Evolutionary conservation across 2,329 filamentous ascomycete genomes (phyloP), one percentile per base, ranked within the genome.

Genomic region (Raffaelea ambrosiae): DNA sequence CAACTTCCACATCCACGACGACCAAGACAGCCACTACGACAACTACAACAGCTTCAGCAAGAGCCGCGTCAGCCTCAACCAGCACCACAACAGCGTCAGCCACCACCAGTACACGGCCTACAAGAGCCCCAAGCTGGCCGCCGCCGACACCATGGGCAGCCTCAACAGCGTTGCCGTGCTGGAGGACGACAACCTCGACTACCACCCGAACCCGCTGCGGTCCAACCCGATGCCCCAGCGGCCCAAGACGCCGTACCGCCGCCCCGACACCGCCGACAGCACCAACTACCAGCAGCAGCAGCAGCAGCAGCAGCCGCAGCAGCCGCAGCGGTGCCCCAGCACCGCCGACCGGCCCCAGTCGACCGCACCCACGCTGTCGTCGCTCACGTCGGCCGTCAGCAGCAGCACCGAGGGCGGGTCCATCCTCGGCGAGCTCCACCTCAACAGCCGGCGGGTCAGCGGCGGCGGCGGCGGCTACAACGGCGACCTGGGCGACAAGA

Each of bases 131-230:
- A 38, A 38, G 13, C 5, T 38, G 35, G 26, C 7, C 7, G 26
- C 26, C 26, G 26, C 26, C 13, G 26, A 29, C 26, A 38, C 8
- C 35, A 5, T n/a, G 13, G 16, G 16, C 35, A 38, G 5, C 18
- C 14, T n/a, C 7, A 9, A 9, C 18, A 19, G 13, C 14, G 8
- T 38, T 5, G 16, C 5, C 18, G 8, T 21, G 5, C 18, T 14
- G 18, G 16, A 43, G 3, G 52, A 53, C 43, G 53, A 55, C 23
- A 51, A 56, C 44, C 53, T 61, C 42, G 50, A 49, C 13, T 29
- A 56, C 38, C 71, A 72, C 49, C 74, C 76, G 4, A 74, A 81
- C 54, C 77, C 78, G 1, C 63, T 81, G 33, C 66, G 71, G 33
- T 68, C 71, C 13, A 72, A 81, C 58, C 77, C 77, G 1, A 57